These are phyloP conservation scores for Bruguiera sexangula DNA, from an alignment of 345 rosid species.

Conservation along the genomic window DNA sequence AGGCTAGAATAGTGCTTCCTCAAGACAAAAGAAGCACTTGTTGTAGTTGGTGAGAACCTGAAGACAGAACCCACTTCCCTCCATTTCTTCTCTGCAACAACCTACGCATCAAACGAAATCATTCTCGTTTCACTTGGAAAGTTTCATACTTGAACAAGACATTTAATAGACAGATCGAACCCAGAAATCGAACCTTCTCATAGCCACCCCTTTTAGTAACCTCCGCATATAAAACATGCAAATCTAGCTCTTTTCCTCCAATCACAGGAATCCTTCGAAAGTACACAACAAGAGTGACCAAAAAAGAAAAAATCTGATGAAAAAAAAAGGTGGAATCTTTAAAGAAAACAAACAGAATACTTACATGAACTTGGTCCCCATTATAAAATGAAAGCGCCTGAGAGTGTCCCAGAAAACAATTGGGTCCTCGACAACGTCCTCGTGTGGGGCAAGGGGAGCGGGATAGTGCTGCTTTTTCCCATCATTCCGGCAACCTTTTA, in stretches of 20 bases:
- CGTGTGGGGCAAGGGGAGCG: conserved; percentile 57
- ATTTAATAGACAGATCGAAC: not conserved
- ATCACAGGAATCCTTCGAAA: conserved; percentile 89
- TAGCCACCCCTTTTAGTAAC: conserved; percentile 84
- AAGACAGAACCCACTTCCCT: conserved; percentile 95
- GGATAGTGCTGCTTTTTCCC: conserved; percentile 52
- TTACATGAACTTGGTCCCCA: conserved; percentile 88
- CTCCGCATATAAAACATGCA: conserved; percentile 84
- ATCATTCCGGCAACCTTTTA: conserved; percentile 18
- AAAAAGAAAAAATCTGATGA: not conserved
- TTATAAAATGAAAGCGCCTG: conserved; percentile 68
- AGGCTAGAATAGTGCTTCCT: conserved; percentile 79
- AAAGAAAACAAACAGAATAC: not conserved
- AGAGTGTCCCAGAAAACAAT: conserved; percentile 81
- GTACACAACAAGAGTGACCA: not conserved
- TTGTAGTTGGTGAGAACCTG: conserved; percentile 80
- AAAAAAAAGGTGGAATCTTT: not conserved
- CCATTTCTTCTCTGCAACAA: conserved; percentile 97
- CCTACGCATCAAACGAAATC: conserved; percentile 32
- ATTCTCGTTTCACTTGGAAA: not conserved
- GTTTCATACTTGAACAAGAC: not conserved
- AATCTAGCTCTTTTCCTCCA: conserved; percentile 91
- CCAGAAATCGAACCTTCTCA: conserved; percentile 55
- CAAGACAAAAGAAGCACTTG: conserved; percentile 92
- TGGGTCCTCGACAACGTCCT: conserved; percentile 44